These are phyloP conservation scores for Colletotrichum limetticola DNA, from an alignment of 2,329 filamentous ascomycete genomes.

Conservation along the genomic window DNA sequence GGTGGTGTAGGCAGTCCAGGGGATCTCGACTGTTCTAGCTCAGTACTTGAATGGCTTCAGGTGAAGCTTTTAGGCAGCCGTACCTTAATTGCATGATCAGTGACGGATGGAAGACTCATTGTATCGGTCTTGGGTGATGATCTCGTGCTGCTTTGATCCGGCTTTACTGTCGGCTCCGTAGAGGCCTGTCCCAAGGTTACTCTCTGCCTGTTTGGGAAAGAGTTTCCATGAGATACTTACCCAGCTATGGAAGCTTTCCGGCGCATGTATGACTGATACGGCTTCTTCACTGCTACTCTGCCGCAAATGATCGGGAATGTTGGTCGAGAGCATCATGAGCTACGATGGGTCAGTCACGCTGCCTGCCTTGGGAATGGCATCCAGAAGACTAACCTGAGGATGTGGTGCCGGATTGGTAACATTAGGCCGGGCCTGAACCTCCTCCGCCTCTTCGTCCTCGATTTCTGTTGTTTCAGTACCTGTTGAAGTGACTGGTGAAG, in stretches of 20 bases:
- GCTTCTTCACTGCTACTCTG: slow-evolving; percentile 78
- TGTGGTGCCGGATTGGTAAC: slow-evolving; percentile 48
- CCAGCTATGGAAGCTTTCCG: slow-evolving; percentile 84
- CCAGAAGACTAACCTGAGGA: slow-evolving; percentile 48
- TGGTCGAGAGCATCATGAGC: slow-evolving; percentile 66
- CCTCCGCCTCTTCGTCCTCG: slow-evolving; percentile 78
- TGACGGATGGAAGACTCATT: slow-evolving; percentile 47
- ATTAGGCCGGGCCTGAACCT: slow-evolving; percentile 55
- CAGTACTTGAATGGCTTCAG: not conserved
- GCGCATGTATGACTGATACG: slow-evolving; percentile 91
- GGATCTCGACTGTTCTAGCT: slow-evolving; percentile 43
- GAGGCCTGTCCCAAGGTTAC: slow-evolving; percentile 52
- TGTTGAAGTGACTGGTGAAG: slow-evolving; percentile 87
- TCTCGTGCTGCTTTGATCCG: slow-evolving; percentile 47
- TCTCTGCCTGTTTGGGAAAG: not conserved
- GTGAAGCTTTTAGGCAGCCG: not conserved
- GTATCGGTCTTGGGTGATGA: slow-evolving; percentile 52
- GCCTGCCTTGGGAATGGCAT: not conserved
- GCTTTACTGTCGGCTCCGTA: slow-evolving; percentile 49
- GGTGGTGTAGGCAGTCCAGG: slow-evolving; percentile 69
- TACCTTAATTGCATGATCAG: slow-evolving; percentile 51
- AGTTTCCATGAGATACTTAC: slow-evolving; percentile 57
- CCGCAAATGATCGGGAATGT: slow-evolving; percentile 66
- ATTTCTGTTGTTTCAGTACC: slow-evolving; percentile 87
- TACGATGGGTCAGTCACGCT: slow-evolving; percentile 39